Evolutionary conservation across 2,329 filamentous ascomycete genomes (phyloP), one percentile per base, ranked within the genome.

Genomic region (Rutstroemia sp.): DNA sequence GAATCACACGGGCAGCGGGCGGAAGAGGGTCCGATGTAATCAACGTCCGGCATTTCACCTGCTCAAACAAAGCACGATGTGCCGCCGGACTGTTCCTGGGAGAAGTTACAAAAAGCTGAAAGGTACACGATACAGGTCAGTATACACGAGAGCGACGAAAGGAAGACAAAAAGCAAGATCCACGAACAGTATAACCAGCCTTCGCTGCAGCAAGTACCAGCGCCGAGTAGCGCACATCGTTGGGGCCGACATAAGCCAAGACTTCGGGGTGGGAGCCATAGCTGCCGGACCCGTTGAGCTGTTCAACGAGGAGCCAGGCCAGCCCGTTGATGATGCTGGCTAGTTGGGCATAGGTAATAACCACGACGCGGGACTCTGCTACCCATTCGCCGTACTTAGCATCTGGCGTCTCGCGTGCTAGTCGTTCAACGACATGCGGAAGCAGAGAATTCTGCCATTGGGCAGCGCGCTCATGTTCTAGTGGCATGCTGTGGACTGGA

Each of bases 171-270:
- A 27, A 39, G 23, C 12, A 34, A 42, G 16, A 25, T 12, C 12
- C 7, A 51, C 46, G 2, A 19, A 50, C 21, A 3, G 3, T 50
- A 7, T 41, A 39, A 3, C 19, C 10, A 21, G 37, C 30, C 16
- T 50, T 46, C 1, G 2, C 7, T 12, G 27, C 46, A 16, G 25
- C 46, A 34, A 45, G 7, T 16, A 46, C 9, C 12, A 39, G 14
- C 17, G 23, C 10, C 21, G 12, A 8, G 17, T 41, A 57, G 19
- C 46, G 27, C 2, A 55, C 16, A 12, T 41, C 46, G 12, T 42
- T 51, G 17, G 38, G 14, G 0, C 74, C 75, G 52, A 77, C 70
- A 62, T 75, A 78, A 2, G 73, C 71, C 30, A 77, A 67, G 0
- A 23, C 5, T n/a, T 54, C 16, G 10, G 42, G n/a, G 72, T 75